Conservation (phyloP, 352 stramenopile genomes). For the Phytopythium aichiense region DNA sequence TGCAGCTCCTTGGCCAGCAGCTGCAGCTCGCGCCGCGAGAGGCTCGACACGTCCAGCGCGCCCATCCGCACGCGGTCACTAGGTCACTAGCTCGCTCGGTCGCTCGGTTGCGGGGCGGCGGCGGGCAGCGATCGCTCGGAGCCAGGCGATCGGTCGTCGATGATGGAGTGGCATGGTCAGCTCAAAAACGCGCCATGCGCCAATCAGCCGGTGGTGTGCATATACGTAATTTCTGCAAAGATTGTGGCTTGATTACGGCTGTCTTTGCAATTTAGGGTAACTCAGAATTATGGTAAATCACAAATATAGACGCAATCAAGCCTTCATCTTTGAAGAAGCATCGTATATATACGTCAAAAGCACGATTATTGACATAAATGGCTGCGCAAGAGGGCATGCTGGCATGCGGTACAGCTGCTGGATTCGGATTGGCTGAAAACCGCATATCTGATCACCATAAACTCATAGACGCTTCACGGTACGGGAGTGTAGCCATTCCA, state of each 20-base stretch:
- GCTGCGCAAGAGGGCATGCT: not conserved
- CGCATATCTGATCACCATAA: not conserved
- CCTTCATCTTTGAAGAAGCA: too few species aligned
- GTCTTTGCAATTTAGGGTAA: too few species aligned
- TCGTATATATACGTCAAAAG: too few species aligned
- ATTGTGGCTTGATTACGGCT: too few species aligned
- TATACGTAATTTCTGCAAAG: too few species aligned
- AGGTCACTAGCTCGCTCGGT: not conserved
- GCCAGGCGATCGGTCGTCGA: too few species aligned
- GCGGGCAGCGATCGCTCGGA: too few species aligned
- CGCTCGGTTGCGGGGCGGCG: not conserved
- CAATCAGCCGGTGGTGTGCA: too few species aligned
- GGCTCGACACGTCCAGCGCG: conserved; percentile 26
- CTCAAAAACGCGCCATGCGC: too few species aligned
- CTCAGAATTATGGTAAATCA: too few species aligned
- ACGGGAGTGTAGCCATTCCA: not conserved
- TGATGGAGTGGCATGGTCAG: too few species aligned
- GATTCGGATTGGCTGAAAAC: not conserved
- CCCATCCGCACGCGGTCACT: not conserved
- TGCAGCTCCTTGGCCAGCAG: conserved; percentile 57
- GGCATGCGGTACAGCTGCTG: not conserved
- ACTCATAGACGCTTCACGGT: not conserved
- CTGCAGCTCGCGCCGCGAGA: conserved; percentile 63
- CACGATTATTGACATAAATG: not conserved
- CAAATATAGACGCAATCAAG: too few species aligned